These are phyloP conservation scores for Pyricularia sp. DNA, from an alignment of 2,329 filamentous ascomycete species.

Conservation along the genomic window DNA sequence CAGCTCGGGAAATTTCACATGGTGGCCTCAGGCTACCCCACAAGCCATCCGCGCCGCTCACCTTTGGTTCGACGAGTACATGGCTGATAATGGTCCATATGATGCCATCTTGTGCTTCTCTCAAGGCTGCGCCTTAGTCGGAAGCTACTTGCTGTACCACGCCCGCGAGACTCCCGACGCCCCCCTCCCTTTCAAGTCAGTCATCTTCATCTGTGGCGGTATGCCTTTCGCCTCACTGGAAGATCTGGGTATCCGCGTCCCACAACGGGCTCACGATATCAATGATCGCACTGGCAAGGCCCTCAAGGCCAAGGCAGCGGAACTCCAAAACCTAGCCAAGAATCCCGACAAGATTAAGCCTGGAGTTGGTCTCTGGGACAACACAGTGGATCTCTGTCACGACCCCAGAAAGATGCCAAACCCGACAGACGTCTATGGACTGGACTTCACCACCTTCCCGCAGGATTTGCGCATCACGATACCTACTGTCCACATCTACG, in stretches of 20 bases:
- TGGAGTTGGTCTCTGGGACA: slow-evolving; percentile 21
- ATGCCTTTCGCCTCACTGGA: slow-evolving; percentile 21
- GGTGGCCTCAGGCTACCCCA: slow-evolving; percentile 16
- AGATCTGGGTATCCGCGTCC: slow-evolving; percentile 20
- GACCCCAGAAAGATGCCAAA: slow-evolving; percentile 14
- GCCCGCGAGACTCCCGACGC: slow-evolving; percentile 17
- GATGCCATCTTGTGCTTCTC: slow-evolving; percentile 24
- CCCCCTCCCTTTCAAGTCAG: slow-evolving; percentile 22
- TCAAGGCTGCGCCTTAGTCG: slow-evolving; percentile 24
- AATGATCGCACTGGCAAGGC: slow-evolving; percentile 13
- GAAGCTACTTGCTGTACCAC: slow-evolving; percentile 25
- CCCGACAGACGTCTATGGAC: slow-evolving; percentile 18
- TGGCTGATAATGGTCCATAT: slow-evolving; percentile 20
- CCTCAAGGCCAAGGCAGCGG: slow-evolving; percentile 14
- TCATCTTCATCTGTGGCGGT: slow-evolving; percentile 26
- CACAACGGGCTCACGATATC: slow-evolving; percentile 17
- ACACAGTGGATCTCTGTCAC: slow-evolving; percentile 18
- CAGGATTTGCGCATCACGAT: slow-evolving; percentile 17
- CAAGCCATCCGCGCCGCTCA: slow-evolving; percentile 20
- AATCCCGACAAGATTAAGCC: slow-evolving; percentile 14
- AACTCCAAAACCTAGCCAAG: slow-evolving; percentile 13
- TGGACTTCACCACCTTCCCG: slow-evolving; percentile 20
- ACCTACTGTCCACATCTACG: slow-evolving; percentile 23
- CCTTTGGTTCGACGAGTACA: slow-evolving; percentile 21
- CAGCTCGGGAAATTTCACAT: slow-evolving; percentile 14